phyloP scores from a whole-genome alignment of 179 eudicot genomes.

The Silene coronaria region DNA sequence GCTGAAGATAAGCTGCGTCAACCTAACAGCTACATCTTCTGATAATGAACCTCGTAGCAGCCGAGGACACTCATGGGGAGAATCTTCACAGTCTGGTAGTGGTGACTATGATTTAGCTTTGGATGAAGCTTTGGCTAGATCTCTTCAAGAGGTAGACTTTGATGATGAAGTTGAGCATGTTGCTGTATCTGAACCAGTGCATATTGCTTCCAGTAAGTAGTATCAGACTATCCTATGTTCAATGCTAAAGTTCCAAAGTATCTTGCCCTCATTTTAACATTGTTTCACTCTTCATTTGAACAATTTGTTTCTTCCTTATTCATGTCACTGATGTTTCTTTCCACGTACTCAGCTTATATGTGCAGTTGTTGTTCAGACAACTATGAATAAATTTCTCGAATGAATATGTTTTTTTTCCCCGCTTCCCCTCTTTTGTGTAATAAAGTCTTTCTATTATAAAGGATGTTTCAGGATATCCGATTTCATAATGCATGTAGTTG shows the following conservation, averaged over 20 bases:
- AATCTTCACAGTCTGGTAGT: slow-evolving; percentile 41
- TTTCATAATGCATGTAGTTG: not conserved
- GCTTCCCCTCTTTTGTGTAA: not conserved
- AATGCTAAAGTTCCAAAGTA: slow-evolving; percentile 6
- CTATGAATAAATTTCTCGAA: not conserved
- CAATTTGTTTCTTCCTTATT: not conserved
- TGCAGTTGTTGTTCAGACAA: not conserved
- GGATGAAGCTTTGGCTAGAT: slow-evolving; percentile 80
- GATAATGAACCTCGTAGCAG: slow-evolving; percentile 32
- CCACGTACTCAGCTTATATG: too few species aligned
- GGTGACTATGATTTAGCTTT: slow-evolving; percentile 41
- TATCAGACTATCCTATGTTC: not conserved
- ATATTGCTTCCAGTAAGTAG: slow-evolving; percentile 37
- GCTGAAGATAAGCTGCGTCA: slow-evolving; percentile 34
- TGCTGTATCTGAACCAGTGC: slow-evolving; percentile 30
- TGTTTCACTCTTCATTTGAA: not conserved
- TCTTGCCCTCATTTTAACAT: not conserved
- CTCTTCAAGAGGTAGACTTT: slow-evolving; percentile 47
- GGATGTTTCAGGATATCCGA: not conserved
- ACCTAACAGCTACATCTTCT: slow-evolving; percentile 27
- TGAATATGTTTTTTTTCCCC: not conserved
- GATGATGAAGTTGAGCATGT: slow-evolving; percentile 49
- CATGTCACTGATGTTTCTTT: not conserved
- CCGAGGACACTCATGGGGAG: slow-evolving; percentile 37
- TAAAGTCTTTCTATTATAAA: not conserved